Percentiles rank a stretch among this genome's conserved stretches.
Conservation (phyloP, 2,329 filamentous ascomycete species). For the Orbilia javanica region DNA sequence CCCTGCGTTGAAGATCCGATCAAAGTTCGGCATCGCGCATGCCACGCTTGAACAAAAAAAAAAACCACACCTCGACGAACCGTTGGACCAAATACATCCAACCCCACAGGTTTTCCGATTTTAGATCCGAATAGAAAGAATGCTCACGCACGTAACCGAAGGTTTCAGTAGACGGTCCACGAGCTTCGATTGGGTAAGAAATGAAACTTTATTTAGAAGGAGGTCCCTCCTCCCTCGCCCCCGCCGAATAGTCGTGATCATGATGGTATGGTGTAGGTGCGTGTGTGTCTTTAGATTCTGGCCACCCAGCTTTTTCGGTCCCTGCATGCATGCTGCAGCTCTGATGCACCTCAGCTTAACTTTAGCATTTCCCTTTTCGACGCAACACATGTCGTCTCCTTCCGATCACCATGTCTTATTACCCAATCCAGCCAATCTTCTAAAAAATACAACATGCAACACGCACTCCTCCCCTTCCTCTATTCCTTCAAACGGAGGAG, state of each 20-base stretch:
- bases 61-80: neutral
- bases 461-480: neutral
- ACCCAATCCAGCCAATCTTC: neutral
- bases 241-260: neutral
- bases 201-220: slow-evolving; percentile 1
- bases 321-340: neutral
- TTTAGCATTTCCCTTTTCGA: neutral
- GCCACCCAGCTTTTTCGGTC: neutral
- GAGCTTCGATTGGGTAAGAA: neutral
- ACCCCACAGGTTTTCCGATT: neutral
- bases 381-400: slow-evolving; percentile 27
- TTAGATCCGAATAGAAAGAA: neutral
- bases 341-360: neutral
- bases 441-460: slow-evolving; percentile 28
- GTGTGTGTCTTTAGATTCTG: neutral
- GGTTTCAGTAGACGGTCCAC: slow-evolving; percentile 14
- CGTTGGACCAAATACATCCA: neutral
- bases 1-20: slow-evolving; percentile 14
- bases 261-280: slow-evolving; percentile 4
- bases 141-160: slow-evolving; percentile 20
- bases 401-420: slow-evolving; percentile 16
- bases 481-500: slow-evolving; percentile 7
- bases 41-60: neutral
- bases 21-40: slow-evolving; percentile 2
- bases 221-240: no score